phyloP scores from a whole-genome alignment of 177 flowering plant genomes.

The Telopea speciosissima region DNA sequence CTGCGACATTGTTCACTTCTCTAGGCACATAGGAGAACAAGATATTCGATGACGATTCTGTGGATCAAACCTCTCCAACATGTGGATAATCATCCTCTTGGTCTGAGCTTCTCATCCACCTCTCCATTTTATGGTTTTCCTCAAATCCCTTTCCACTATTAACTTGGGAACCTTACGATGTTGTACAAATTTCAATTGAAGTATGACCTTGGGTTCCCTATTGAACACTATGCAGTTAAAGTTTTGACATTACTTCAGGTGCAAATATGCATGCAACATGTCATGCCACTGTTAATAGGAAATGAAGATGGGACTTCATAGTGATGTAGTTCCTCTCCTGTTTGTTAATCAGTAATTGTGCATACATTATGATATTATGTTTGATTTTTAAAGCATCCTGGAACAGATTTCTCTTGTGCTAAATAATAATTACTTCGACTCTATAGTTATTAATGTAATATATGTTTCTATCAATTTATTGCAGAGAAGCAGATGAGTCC shows the following conservation, averaged over 20 bases:
- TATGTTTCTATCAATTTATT: conserved; percentile 12
- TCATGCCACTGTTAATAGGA: background rate
- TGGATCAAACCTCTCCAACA: too few species aligned
- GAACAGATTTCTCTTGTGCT: background rate
- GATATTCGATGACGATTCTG: background rate
- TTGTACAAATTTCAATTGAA: too few species aligned
- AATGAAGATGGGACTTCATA: background rate
- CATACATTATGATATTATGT: background rate
- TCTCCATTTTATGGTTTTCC: background rate
- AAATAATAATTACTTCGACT: background rate
- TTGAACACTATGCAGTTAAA: background rate
- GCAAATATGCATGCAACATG: background rate
- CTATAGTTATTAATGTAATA: background rate
- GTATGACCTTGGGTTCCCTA: background rate
- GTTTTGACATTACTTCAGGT: background rate
- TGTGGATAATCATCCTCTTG: background rate
- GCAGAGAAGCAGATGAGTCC: conserved; percentile 96
- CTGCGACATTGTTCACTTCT: background rate
- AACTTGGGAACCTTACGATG: too few species aligned
- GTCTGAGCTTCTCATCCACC: background rate
- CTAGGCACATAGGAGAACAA: background rate
- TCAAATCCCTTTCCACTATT: background rate
- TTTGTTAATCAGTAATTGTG: background rate
- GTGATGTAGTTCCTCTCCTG: background rate
- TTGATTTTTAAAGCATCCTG: background rate